A percentile compares a stretch with the other conserved stretches of the same genome.
Evolutionary conservation across 805 yeast genomes (phyloP).

Genomic region (Wickerhamomyces canadensis): DNA sequence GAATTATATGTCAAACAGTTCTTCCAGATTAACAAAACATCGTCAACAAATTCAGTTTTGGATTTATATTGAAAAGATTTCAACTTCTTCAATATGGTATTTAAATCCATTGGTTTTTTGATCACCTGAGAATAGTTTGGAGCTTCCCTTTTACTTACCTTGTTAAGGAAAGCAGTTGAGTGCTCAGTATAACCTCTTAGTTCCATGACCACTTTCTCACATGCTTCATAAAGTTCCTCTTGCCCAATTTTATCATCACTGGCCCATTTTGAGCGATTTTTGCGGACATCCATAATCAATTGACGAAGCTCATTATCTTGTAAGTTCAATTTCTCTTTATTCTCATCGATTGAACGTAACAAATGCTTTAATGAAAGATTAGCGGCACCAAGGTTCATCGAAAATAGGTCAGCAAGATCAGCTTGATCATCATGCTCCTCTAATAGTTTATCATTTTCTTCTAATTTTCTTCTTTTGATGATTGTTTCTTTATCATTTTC

Average conservation of each 20-base stretch:
- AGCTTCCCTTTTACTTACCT: constrained; percentile 96
- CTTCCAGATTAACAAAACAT: constrained; percentile 90
- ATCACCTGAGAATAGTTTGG: constrained; percentile 91
- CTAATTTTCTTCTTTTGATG: constrained; percentile 68
- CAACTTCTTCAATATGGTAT: constrained; percentile 87
- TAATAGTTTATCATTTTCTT: constrained; percentile 72
- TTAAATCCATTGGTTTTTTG: constrained; percentile 93
- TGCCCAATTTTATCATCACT: constrained; percentile 93
- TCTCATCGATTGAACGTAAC: constrained; percentile 68
- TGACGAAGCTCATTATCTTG: constrained; percentile 81
- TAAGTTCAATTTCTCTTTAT: constrained; percentile 67
- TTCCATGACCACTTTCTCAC: constrained; percentile 91
- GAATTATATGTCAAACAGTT: constrained; percentile 91
- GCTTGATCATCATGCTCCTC: constrained; percentile 14
- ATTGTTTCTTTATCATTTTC: constrained; percentile 74
- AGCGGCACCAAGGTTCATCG: constrained; percentile 63
- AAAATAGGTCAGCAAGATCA: constrained; percentile 15
- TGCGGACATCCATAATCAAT: constrained; percentile 86
- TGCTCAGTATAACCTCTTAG: constrained; percentile 91
- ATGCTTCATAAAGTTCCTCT: constrained; percentile 95
- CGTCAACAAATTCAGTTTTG: constrained; percentile 90
- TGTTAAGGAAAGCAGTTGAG: constrained; percentile 90
- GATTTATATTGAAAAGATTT: constrained; percentile 77
- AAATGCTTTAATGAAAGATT: constrained; percentile 76
- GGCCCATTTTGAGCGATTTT: constrained; percentile 96